Evolutionary conservation across 1,139 yeast genomes (phyloP).

Genomic region (Blastobotrys malaysiensis): DNA sequence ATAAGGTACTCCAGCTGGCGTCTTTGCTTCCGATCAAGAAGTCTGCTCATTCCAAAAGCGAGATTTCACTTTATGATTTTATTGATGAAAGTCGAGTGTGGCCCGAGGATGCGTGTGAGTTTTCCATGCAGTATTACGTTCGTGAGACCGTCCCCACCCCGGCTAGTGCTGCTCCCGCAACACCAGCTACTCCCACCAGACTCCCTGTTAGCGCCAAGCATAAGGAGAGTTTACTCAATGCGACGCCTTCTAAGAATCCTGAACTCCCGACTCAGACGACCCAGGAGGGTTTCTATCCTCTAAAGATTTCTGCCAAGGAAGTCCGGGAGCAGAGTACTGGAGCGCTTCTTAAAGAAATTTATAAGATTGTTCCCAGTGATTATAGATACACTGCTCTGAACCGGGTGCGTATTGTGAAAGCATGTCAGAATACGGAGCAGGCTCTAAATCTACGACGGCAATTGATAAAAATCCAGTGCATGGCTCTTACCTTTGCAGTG

Average conservation of each 20-base stretch:
- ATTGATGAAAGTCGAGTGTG: slow-evolving; percentile 23
- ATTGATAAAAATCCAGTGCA: slow-evolving; percentile 58
- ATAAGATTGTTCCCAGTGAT: slow-evolving; percentile 53
- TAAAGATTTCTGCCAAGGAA: slow-evolving; percentile 25
- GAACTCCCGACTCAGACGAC: background rate
- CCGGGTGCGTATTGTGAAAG: slow-evolving; percentile 61
- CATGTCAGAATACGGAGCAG: slow-evolving; percentile 56
- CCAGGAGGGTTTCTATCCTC: slow-evolving; percentile 26
- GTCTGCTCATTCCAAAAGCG: slow-evolving; percentile 21
- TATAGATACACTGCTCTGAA: slow-evolving; percentile 61
- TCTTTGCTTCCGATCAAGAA: slow-evolving; percentile 27
- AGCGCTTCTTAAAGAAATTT: slow-evolving; percentile 60
- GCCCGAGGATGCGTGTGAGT: slow-evolving; percentile 24
- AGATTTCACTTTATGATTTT: slow-evolving; percentile 25
- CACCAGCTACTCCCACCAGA: slow-evolving; percentile 9
- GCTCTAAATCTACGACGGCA: slow-evolving; percentile 52
- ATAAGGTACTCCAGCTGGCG: slow-evolving; percentile 28
- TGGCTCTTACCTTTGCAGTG: slow-evolving; percentile 60
- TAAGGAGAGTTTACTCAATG: background rate
- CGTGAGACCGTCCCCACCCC: slow-evolving; percentile 4
- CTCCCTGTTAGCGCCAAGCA: background rate
- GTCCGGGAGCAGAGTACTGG: slow-evolving; percentile 37
- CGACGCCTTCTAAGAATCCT: background rate
- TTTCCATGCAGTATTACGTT: slow-evolving; percentile 29
- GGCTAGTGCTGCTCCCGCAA: background rate